These are phyloP conservation scores for Calonectria multiphialidica DNA, from an alignment of 2,329 filamentous ascomycete species.

Conservation along the genomic window DNA sequence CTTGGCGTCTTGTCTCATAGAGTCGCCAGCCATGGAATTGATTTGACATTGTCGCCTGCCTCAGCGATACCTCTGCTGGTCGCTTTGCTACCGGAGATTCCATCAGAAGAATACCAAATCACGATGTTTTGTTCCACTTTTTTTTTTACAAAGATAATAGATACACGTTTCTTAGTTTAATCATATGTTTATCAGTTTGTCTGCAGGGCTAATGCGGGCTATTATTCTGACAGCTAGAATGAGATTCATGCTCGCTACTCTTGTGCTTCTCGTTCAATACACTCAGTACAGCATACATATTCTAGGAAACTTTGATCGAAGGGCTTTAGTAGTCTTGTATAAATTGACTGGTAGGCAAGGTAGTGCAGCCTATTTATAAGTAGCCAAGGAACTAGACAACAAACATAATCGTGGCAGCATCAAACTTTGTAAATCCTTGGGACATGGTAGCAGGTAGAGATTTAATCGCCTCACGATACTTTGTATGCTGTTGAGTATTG, in stretches of 20 bases:
- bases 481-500: background rate
- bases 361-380: background rate
- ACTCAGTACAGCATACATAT: too few relatives aligned
- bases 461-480: background rate
- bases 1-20: constrained; percentile 57
- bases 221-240: too few relatives aligned
- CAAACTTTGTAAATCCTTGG: background rate
- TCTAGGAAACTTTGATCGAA: too few relatives aligned
- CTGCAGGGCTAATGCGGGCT: too few relatives aligned
- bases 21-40: background rate
- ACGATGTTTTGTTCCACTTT: background rate
- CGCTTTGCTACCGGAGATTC: background rate
- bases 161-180: background rate
- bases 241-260: too few relatives aligned
- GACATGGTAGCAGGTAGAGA: background rate
- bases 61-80: background rate
- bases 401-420: background rate
- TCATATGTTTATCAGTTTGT: too few relatives aligned
- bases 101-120: background rate
- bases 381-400: background rate
- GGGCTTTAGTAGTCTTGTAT: background rate
- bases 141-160: background rate
- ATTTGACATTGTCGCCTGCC: background rate
- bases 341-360: background rate
- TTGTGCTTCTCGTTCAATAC: too few relatives aligned